Base-by-base conservation (phyloP, 1,284 basidiomycete genomes). In the Cryptococcus amylolentus region DNA sequence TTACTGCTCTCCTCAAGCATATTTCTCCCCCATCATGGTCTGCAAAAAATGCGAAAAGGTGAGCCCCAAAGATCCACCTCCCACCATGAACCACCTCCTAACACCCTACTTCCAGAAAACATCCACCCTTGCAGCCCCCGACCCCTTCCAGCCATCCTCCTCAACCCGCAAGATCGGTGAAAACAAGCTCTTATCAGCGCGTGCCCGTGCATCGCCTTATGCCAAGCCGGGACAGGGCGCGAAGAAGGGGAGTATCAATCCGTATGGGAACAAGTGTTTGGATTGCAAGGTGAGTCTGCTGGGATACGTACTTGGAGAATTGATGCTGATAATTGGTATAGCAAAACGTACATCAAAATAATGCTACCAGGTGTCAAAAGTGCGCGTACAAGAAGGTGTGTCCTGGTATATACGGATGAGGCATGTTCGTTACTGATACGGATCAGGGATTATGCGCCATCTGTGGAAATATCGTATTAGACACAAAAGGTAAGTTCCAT, bases 1-100 rank as follows among this genome's bases (percentile, higher is more conserved):
- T 35, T 10, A 10, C 31, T 8, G 5, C 31, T 35, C 31, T 35
- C 7, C 31, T 35, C 31, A 35, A 35, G 35, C 31, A 35, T 35
- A 23, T 5, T 35, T 35, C 2, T 8, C 31, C 14, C 14, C 9
- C 37, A 68, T 47, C 28, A 78, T 78, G 77, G 77, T 78, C 16
- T 78, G 77, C 69, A 76, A 77, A 58, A 78, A 77, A 61, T 78
- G 77, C 55, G 77, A 78, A 62, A 78, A 78, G 69, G 75, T 73
- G 28, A 61, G 68, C 42, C 18, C 26, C n/a, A 27, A 20, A 16
- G 28, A n/a, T n/a, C 47, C 4, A 28, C 18, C 42, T 27, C 8
- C 38, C 16, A 42, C n/a, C 50, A 18, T 45, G n/a, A 39, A 23
- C 9, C 3, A 28, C 16, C 40, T 38, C 39, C 38, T 2, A n/a